Evolutionary conservation across 2,329 filamentous ascomycete genomes (phyloP).

Genomic region (Pseudocercospora crystallina): DNA sequence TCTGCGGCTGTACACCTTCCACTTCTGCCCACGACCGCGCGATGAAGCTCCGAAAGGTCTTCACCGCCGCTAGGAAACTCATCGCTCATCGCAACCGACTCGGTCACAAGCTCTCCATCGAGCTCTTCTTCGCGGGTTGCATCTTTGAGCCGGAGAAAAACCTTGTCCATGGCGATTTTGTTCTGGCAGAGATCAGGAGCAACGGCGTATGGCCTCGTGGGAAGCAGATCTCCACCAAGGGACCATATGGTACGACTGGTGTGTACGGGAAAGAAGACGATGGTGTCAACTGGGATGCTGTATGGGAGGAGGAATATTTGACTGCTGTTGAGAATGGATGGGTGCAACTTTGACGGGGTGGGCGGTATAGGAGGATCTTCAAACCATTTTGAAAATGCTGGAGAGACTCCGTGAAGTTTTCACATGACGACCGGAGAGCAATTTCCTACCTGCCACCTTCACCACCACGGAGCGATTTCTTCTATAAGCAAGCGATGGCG

Average conservation of each 20-base stretch:
- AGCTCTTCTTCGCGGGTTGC: constrained; percentile 53
- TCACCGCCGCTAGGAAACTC: constrained; percentile 44
- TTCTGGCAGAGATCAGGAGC: constrained; percentile 43
- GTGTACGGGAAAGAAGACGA: constrained; percentile 51
- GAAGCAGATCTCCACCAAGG: constrained; percentile 43
- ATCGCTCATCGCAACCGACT: constrained; percentile 39
- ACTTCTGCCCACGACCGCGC: constrained; percentile 34
- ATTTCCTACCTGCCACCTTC: too few species aligned
- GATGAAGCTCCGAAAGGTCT: constrained; percentile 41
- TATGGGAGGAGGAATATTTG: constrained; percentile 37
- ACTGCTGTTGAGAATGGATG: constrained; percentile 34
- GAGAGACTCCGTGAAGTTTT: too few species aligned
- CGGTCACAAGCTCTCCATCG: constrained; percentile 44
- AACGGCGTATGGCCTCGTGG: constrained; percentile 43
- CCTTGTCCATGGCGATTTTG: constrained; percentile 51
- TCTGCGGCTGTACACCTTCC: constrained; percentile 47
- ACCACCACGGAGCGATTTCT: too few species aligned
- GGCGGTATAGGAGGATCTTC: too few species aligned
- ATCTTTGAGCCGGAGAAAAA: constrained; percentile 51
- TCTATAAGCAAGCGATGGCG: too few species aligned
- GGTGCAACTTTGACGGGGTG: constrained; percentile 29
- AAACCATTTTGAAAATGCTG: too few species aligned
- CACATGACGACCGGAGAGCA: too few species aligned
- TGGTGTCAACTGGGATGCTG: constrained; percentile 40
- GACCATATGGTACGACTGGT: constrained; percentile 51